Evolutionary conservation across 441 rosid species (phyloP).

Genomic region (Euphorbia schlechtendalii): DNA sequence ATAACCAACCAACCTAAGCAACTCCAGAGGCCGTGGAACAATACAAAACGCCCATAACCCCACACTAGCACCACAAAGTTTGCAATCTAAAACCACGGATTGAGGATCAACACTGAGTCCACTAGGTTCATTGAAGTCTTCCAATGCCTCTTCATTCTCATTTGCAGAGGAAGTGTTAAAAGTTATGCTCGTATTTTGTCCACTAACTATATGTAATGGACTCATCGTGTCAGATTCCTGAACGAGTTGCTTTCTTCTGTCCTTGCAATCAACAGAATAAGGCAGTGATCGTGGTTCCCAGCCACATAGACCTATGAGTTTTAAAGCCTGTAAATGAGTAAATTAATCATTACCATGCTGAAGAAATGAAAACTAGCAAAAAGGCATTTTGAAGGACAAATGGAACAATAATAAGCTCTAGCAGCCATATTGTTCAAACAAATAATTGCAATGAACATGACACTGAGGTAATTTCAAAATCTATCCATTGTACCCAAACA

Average conservation of each 20-base stretch:
- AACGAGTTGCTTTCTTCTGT: conserved; percentile 28
- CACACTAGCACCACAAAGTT: conserved; percentile 88
- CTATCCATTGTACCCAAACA: neutral
- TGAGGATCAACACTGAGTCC: conserved; percentile 51
- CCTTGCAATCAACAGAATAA: conserved; percentile 66
- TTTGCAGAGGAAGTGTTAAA: conserved; percentile 21
- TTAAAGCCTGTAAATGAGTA: conserved; percentile 58
- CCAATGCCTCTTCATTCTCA: conserved; percentile 30
- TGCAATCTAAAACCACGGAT: conserved; percentile 80
- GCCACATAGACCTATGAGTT: conserved; percentile 76
- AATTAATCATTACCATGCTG: conserved; percentile 17
- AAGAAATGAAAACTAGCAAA: conserved; percentile 9
- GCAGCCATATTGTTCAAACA: neutral
- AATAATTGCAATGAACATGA: neutral
- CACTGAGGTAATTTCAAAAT: neutral
- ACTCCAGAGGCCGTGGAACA: conserved; percentile 62
- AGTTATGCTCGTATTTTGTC: conserved; percentile 34
- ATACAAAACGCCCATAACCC: conserved; percentile 82
- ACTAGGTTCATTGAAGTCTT: conserved; percentile 21
- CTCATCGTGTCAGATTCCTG: conserved; percentile 31
- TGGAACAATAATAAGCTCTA: neutral
- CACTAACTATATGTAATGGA: conserved; percentile 33
- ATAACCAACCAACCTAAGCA: conserved; percentile 61
- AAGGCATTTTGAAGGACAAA: neutral
- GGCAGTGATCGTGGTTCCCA: conserved; percentile 89